These are phyloP conservation scores for Dimargaris cristalligena DNA, from an alignment of 192 early-diverging fungal species.

Conservation along the genomic window DNA sequence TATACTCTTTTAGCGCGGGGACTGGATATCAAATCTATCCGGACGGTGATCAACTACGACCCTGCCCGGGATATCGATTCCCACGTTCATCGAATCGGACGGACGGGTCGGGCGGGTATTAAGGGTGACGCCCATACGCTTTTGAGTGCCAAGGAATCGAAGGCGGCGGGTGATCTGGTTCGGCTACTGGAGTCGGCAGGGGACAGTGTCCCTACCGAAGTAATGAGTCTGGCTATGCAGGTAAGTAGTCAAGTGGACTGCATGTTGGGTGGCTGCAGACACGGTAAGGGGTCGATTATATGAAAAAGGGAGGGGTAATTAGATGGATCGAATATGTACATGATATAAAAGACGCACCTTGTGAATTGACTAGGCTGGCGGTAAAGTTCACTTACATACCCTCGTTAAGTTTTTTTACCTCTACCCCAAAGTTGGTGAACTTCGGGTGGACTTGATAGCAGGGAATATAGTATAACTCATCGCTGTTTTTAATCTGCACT, in stretches of 20 bases:
- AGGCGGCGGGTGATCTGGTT: constrained; percentile 43
- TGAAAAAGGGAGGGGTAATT: too few species aligned
- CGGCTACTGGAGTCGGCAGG: constrained; percentile 38
- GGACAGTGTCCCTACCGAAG: constrained; percentile 32
- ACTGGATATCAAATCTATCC: constrained; percentile 58
- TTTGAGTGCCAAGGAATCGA: constrained; percentile 43
- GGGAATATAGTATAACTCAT: too few species aligned
- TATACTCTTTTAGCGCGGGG: constrained; percentile 53
- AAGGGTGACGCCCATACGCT: constrained; percentile 47
- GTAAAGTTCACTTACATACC: too few species aligned
- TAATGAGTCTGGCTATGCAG: constrained; percentile 26
- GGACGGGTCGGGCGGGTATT: constrained; percentile 53
- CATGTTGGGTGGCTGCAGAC: not conserved
- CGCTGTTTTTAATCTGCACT: too few species aligned
- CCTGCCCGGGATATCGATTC: constrained; percentile 66
- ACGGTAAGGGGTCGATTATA: too few species aligned
- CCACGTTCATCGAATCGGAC: constrained; percentile 62
- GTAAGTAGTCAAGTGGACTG: constrained; percentile 7
- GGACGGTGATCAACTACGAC: constrained; percentile 68
- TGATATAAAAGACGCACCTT: too few species aligned
- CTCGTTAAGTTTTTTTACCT: too few species aligned
- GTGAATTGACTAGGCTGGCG: too few species aligned
- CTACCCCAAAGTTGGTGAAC: too few species aligned
- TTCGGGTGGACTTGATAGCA: too few species aligned
- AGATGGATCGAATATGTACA: too few species aligned